Percentiles rank a stretch among this genome's conserved stretches.
Conservation (phyloP, 108 stramenopile genomes). For the Skeletonema marinoi region DNA sequence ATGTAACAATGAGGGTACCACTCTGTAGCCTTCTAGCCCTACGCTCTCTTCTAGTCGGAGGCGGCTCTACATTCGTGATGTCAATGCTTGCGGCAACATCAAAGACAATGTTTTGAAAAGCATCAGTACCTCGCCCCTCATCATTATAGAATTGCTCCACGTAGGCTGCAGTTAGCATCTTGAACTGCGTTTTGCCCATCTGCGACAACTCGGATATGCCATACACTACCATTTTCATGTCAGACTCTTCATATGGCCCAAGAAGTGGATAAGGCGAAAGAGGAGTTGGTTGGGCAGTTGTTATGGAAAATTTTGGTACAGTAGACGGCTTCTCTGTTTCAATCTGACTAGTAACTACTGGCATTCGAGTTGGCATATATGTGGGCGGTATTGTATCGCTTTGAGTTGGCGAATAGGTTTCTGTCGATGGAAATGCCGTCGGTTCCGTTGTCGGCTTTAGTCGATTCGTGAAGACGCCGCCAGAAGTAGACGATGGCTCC, state of each 20-base stretch:
- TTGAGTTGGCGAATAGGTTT: neutral
- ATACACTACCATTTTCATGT: constrained; percentile 30
- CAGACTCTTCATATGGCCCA: constrained; percentile 32
- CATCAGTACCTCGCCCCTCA: constrained; percentile 24
- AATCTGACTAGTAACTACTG: neutral
- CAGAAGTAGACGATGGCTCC: neutral
- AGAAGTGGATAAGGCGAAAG: constrained; percentile 15
- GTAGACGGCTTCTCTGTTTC: neutral
- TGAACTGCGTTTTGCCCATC: constrained; percentile 26
- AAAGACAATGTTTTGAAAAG: constrained; percentile 36
- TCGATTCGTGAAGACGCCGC: neutral
- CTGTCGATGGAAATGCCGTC: neutral
- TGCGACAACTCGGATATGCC: constrained; percentile 15
- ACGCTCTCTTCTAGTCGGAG: neutral
- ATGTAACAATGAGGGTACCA: constrained; percentile 19
- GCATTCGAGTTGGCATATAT: neutral
- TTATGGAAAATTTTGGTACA: neutral
- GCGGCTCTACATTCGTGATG: constrained; percentile 10
- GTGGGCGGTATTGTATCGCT: neutral
- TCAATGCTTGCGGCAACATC: constrained; percentile 32
- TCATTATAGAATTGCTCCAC: constrained; percentile 37
- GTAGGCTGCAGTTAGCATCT: constrained; percentile 36
- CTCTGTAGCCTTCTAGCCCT: constrained; percentile 8
- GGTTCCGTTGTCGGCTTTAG: neutral
- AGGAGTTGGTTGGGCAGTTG: neutral